Conservation (phyloP, 495 filamentous ascomycete genomes). For the Thozetella sp. region DNA sequence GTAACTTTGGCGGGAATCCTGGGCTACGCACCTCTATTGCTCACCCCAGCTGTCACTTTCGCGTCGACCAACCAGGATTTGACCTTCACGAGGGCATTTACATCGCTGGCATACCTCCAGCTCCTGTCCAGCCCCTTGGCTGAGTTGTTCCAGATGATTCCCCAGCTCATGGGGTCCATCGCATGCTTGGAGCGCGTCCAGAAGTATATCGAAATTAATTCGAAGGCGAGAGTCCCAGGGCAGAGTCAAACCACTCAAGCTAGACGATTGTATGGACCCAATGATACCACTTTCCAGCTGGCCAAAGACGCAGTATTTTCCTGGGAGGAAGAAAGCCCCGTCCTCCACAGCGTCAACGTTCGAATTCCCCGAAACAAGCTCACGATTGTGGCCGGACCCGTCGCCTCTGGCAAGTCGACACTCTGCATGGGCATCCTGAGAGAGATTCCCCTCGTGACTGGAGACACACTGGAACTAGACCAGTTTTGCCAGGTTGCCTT, state of each 20-base stretch:
- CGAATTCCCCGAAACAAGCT: constrained; percentile 25
- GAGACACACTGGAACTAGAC: not conserved
- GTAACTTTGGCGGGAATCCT: constrained; percentile 22
- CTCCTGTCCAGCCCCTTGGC: constrained; percentile 56
- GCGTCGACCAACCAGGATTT: constrained; percentile 36
- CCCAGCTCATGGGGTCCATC: constrained; percentile 48
- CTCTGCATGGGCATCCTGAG: constrained; percentile 49
- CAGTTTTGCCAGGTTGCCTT: not conserved
- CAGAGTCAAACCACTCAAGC: not conserved
- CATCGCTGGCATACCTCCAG: constrained; percentile 57
- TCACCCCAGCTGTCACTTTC: constrained; percentile 35
- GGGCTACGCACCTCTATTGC: constrained; percentile 49
- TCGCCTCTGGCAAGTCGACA: constrained; percentile 54
- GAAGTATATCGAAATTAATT: constrained; percentile 46
- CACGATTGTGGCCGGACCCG: constrained; percentile 43
- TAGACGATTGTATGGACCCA: not conserved
- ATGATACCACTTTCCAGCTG: not conserved
- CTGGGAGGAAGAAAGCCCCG: constrained; percentile 33
- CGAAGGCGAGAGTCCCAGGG: constrained; percentile 13
- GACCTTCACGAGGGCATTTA: constrained; percentile 49
- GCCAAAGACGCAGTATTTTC: constrained; percentile 31
- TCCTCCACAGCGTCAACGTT: constrained; percentile 28
- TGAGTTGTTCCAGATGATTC: constrained; percentile 54
- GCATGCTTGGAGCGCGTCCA: constrained; percentile 61
- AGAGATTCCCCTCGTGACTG: constrained; percentile 35